Evolutionary conservation across 805 yeast species (phyloP).

Genomic region (Candida patagonica): DNA sequence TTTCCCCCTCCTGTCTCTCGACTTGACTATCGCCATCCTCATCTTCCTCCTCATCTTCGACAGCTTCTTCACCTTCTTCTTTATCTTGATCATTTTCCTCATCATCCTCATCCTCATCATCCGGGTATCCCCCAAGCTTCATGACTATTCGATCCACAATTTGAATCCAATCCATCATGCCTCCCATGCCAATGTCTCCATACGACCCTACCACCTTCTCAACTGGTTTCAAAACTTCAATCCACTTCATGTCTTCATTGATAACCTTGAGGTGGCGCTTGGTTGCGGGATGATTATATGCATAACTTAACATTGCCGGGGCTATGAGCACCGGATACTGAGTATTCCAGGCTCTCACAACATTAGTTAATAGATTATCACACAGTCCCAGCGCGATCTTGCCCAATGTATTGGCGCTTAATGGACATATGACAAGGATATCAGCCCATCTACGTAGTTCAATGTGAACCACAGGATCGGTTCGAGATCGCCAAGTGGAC

Average conservation of each 20-base stretch:
- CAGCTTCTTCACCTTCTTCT: conserved; percentile 29
- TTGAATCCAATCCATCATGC: conserved; percentile 97
- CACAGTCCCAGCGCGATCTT: conserved; percentile 87
- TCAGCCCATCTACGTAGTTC: conserved; percentile 97
- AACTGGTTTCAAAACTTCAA: conserved; percentile 85
- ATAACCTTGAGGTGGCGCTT: conserved; percentile 70
- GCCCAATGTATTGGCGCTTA: conserved; percentile 85
- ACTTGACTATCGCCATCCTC: conserved; percentile 25
- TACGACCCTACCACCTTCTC: conserved; percentile 88
- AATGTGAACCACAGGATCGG: conserved; percentile 90
- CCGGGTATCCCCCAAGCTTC: conserved; percentile 56
- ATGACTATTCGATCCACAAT: conserved; percentile 77
- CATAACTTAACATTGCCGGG: conserved; percentile 92
- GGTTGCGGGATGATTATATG: conserved; percentile 83
- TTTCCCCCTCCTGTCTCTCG: not conserved
- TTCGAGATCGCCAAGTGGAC: conserved; percentile 71
- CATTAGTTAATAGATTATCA: conserved; percentile 84
- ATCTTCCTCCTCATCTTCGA: conserved; percentile 40
- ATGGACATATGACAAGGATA: conserved; percentile 83
- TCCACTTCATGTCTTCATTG: conserved; percentile 89
- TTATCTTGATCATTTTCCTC: conserved; percentile 35
- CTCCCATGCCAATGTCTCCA: conserved; percentile 99
- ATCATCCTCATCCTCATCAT: conserved; percentile 42
- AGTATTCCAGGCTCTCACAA: conserved; percentile 92
- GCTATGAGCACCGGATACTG: conserved; percentile 82